Conservation (phyloP, 306 rosid species). For the Quercus dentata region DNA sequence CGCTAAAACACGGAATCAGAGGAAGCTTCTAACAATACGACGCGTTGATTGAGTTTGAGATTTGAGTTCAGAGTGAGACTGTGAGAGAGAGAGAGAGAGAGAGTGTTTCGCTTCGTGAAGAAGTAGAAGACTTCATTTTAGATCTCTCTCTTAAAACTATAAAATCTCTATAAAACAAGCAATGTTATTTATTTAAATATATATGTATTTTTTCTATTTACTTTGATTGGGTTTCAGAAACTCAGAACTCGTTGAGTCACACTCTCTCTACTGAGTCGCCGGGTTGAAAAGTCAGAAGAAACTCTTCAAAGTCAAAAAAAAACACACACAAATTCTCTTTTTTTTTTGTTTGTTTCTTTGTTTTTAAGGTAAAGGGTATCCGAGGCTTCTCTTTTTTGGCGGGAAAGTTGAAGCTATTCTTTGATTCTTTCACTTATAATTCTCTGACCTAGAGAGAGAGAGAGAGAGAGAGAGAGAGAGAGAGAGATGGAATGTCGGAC, state of each 20-base stretch:
- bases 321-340: background rate
- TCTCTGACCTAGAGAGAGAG: background rate
- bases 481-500: conserved; percentile 45
- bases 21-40: conserved; percentile 39
- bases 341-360: background rate
- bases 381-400: conserved; percentile 17
- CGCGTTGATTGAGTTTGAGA: background rate
- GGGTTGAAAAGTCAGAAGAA: background rate
- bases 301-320: background rate
- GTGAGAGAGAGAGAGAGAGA: background rate
- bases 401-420: conserved; percentile 24
- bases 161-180: too few species aligned
- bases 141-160: background rate
- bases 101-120: background rate
- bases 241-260: background rate
- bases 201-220: too few species aligned
- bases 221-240: background rate
- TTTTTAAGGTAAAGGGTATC: conserved; percentile 15
- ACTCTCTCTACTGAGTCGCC: background rate
- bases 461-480: conserved; percentile 8
- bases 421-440: background rate
- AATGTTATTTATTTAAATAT: too few species aligned
- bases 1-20: conserved; percentile 1
- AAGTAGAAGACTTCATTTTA: background rate
- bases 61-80: background rate